phyloP scores from a whole-genome alignment of 108 stramenopile species.

The Nitzschia putrida region DNA sequence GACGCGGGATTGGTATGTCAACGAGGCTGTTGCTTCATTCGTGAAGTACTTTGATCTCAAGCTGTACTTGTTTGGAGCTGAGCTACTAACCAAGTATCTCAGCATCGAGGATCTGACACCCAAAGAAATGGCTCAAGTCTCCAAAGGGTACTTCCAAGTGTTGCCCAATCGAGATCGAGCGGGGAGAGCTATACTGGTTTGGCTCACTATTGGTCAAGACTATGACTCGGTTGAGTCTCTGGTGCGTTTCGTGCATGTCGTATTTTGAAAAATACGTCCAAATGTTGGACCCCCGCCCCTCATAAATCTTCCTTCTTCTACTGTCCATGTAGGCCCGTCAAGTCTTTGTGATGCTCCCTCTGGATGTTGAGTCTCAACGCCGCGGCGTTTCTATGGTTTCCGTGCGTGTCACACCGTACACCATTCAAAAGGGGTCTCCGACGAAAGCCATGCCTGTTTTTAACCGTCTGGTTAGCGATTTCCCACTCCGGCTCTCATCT shows the following conservation, averaged over 20 bases:
- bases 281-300: no score
- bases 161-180: constrained; percentile 17
- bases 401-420: no score
- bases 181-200: constrained; percentile 7
- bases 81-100: constrained; percentile 22
- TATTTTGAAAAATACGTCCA: no score
- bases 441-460: no score
- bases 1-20: constrained; percentile 32
- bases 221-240: constrained; percentile 7
- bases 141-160: constrained; percentile 18
- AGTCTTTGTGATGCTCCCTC: no score
- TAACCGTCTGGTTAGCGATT: no score
- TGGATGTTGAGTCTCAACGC: no score
- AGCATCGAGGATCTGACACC: constrained; percentile 24
- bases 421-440: no score
- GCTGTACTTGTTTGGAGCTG: constrained; percentile 37
- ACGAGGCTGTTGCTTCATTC: constrained; percentile 31
- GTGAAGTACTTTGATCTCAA: constrained; percentile 36
- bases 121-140: constrained; percentile 18
- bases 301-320: no score
- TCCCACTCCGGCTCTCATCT: no score
- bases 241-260: constrained; percentile 8
- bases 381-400: no score
- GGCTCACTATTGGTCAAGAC: constrained; percentile 1
- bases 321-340: background rate